Conservation (phyloP, 1,139 yeast species). For the Magnusiomyces clavatus region DNA sequence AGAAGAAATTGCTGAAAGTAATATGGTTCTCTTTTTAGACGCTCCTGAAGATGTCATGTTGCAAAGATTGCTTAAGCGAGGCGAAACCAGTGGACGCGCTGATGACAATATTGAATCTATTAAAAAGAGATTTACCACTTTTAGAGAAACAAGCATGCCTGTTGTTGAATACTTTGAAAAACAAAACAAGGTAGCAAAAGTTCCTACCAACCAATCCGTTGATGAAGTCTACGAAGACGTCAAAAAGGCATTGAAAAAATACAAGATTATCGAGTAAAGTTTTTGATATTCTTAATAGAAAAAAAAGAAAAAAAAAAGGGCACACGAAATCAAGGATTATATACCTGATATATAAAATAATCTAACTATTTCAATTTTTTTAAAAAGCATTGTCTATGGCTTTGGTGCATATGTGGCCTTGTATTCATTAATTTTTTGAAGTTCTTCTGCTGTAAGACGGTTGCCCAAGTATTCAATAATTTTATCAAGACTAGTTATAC, state of each 20-base stretch:
- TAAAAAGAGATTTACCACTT: slow-evolving; percentile 78
- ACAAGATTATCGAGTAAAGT: slow-evolving; percentile 2
- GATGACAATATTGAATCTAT: slow-evolving; percentile 92
- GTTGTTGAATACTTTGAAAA: slow-evolving; percentile 79
- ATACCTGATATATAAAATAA: too few species aligned
- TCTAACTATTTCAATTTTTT: too few species aligned
- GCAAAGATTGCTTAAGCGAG: slow-evolving; percentile 76
- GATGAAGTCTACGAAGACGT: slow-evolving; percentile 71
- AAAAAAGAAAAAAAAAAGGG: too few species aligned
- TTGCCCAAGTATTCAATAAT: slow-evolving; percentile 54
- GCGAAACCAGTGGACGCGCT: slow-evolving; percentile 87
- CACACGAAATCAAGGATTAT: too few species aligned
- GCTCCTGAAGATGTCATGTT: slow-evolving; percentile 92
- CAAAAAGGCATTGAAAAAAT: slow-evolving; percentile 47
- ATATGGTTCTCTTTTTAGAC: slow-evolving; percentile 82
- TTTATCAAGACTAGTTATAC: slow-evolving; percentile 71
- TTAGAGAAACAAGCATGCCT: slow-evolving; percentile 87
- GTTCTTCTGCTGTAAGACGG: slow-evolving; percentile 38
- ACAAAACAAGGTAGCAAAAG: slow-evolving; percentile 68
- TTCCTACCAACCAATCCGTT: slow-evolving; percentile 71
- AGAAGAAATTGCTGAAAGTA: slow-evolving; percentile 55
- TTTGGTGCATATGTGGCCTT: slow-evolving; percentile 25
- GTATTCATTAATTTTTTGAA: slow-evolving; percentile 31
- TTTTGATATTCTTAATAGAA: neutral
- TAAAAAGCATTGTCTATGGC: neutral